A percentile compares a stretch with the other conserved stretches of the same genome.
phyloP scores from a whole-genome alignment of 169 alveolate species.

The Cryptosporidium baileyi region DNA sequence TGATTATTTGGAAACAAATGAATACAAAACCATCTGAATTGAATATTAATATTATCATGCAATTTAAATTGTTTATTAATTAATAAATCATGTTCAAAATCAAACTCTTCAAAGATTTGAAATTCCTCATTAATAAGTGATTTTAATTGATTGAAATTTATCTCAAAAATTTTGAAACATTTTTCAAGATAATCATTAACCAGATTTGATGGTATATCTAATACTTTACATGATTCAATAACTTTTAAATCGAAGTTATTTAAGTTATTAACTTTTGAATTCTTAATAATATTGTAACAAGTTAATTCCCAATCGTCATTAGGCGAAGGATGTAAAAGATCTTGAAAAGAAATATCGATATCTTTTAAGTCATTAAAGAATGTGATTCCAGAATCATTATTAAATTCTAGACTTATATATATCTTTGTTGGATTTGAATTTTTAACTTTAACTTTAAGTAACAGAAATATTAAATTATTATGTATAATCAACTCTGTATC shows the following conservation, averaged over 20 bases:
- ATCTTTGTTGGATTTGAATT: constrained; percentile 20
- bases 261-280: not conserved
- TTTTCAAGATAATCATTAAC: not conserved
- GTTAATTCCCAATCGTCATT: not conserved
- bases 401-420: not conserved
- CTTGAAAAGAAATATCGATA: constrained; percentile 31
- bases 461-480: not conserved
- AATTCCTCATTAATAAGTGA: not conserved
- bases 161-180: not conserved
- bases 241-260: not conserved
- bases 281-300: not conserved
- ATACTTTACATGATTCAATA: not conserved
- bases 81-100: constrained; percentile 57
- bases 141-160: not conserved
- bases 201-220: not conserved
- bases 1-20: constrained; percentile 14
- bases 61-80: not conserved
- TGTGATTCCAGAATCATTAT: constrained; percentile 4
- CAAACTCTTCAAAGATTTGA: constrained; percentile 6
- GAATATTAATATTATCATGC: not conserved
- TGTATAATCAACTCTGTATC: not conserved
- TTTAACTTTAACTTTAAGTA: constrained; percentile 22
- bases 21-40: constrained; percentile 49
- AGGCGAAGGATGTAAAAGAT: constrained; percentile 20
- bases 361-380: not conserved